Evolutionary conservation across 805 yeast species (phyloP).

Genomic region (Helenozyma rhizophorensis): DNA sequence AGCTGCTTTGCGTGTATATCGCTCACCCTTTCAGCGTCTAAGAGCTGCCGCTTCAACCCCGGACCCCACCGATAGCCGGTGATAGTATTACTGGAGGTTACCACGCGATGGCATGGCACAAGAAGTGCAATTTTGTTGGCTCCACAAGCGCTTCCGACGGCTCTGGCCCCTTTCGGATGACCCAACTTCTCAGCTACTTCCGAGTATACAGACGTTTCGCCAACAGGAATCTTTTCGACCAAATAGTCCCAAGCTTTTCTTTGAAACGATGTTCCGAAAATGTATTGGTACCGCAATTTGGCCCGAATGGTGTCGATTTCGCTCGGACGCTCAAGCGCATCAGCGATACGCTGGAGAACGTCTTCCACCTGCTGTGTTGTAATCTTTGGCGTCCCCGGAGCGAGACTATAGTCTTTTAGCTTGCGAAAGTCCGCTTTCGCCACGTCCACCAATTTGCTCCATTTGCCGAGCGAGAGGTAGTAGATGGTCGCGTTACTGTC

Average conservation of each 20-base stretch:
- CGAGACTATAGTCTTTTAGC: constrained; percentile 1
- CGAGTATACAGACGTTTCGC: constrained; percentile 28
- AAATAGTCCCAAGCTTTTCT: constrained; percentile 35
- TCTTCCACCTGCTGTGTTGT: background rate
- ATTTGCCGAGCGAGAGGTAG: constrained; percentile 13
- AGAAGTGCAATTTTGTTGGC: constrained; percentile 35
- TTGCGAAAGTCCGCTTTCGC: constrained; percentile 10
- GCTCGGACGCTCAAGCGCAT: constrained; percentile 6
- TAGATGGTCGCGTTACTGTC: constrained; percentile 8
- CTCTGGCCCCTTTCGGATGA: constrained; percentile 28
- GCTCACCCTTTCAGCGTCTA: constrained; percentile 11
- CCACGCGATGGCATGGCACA: constrained; percentile 43
- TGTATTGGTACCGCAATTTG: constrained; percentile 19
- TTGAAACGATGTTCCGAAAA: constrained; percentile 39
- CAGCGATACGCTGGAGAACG: background rate
- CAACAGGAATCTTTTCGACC: constrained; percentile 19
- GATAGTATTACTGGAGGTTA: constrained; percentile 24
- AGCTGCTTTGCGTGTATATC: no score
- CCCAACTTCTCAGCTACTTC: constrained; percentile 28
- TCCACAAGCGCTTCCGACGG: constrained; percentile 39
- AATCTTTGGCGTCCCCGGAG: constrained; percentile 6
- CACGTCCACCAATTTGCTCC: constrained; percentile 11
- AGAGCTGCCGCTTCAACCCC: constrained; percentile 21
- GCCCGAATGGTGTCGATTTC: constrained; percentile 1
- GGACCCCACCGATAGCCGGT: constrained; percentile 40